A percentile compares a stretch with the other conserved stretches of the same genome.
Conservation (phyloP, 768 basidiomycete species). For the Suillus brevipes region DNA sequence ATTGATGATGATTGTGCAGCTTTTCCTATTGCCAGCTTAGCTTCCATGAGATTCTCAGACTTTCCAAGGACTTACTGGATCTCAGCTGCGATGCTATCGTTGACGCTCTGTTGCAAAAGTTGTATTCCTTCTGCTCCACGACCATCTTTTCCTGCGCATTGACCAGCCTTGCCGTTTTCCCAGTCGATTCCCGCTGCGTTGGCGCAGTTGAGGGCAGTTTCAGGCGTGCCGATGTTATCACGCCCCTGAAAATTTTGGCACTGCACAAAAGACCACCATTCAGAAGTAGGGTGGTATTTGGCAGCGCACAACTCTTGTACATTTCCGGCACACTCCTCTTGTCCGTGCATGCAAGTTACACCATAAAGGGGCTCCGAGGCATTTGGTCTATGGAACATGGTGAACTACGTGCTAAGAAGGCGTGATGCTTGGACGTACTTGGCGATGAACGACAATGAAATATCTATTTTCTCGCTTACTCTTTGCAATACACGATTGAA, state of each 20-base stretch:
- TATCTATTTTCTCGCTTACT: slow-evolving; percentile 62
- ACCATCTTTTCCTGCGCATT: slow-evolving; percentile 63
- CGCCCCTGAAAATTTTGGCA: slow-evolving; percentile 74
- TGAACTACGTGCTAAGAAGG: slow-evolving; percentile 15
- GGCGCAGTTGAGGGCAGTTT: slow-evolving; percentile 68
- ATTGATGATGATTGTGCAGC: slow-evolving; percentile 85
- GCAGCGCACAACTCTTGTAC: slow-evolving; percentile 84
- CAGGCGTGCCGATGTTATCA: slow-evolving; percentile 62
- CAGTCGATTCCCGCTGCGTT: slow-evolving; percentile 65
- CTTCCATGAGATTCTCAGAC: slow-evolving; percentile 7
- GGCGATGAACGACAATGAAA: slow-evolving; percentile 74
- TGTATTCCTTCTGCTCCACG: slow-evolving; percentile 60
- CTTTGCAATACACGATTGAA: slow-evolving; percentile 71
- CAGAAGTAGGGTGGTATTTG: slow-evolving; percentile 51
- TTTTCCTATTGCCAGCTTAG: slow-evolving; percentile 52
- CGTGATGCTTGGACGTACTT: slow-evolving; percentile 47
- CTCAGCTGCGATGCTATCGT: slow-evolving; percentile 41
- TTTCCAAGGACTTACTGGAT: slow-evolving; percentile 50
- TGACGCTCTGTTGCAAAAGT: slow-evolving; percentile 64
- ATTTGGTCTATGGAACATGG: slow-evolving; percentile 50
- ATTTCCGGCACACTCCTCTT: slow-evolving; percentile 82
- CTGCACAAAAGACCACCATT: slow-evolving; percentile 83
- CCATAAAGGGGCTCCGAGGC: slow-evolving; percentile 70
- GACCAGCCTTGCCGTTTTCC: slow-evolving; percentile 54
- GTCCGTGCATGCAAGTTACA: slow-evolving; percentile 80